phyloP scores from a whole-genome alignment of 2,329 filamentous ascomycete genomes.

The Aspergillus sp. region DNA sequence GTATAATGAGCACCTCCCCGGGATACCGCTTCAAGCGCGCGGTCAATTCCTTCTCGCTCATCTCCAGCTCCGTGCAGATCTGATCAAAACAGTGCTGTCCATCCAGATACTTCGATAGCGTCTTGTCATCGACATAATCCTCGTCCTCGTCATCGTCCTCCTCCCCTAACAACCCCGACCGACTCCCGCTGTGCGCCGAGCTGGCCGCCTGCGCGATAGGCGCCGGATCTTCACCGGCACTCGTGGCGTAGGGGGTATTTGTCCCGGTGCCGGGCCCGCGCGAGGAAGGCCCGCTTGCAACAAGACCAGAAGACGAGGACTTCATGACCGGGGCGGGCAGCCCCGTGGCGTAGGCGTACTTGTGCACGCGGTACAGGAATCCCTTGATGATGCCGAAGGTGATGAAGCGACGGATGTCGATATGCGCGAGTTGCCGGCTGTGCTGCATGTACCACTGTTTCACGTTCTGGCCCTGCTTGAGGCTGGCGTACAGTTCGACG shows the following conservation, averaged over 20 bases:
- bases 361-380: slow-evolving; percentile 87
- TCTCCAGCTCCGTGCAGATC: slow-evolving; percentile 49
- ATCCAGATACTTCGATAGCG: slow-evolving; percentile 43
- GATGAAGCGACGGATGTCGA: slow-evolving; percentile 87
- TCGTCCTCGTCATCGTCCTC: slow-evolving; percentile 36
- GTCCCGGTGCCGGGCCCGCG: slow-evolving; percentile 27
- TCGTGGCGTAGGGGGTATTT: slow-evolving; percentile 29
- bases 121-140: slow-evolving; percentile 33
- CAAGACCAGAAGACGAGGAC: slow-evolving; percentile 13
- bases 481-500: slow-evolving; percentile 79
- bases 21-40: slow-evolving; percentile 41
- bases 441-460: slow-evolving; percentile 83
- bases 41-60: slow-evolving; percentile 47
- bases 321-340: slow-evolving; percentile 27
- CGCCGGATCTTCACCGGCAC: slow-evolving; percentile 18
- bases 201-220: slow-evolving; percentile 18
- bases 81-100: slow-evolving; percentile 51
- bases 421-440: slow-evolving; percentile 66
- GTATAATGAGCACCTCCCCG: slow-evolving; percentile 46
- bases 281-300: slow-evolving; percentile 26
- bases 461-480: slow-evolving; percentile 78
- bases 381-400: slow-evolving; percentile 97
- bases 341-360: slow-evolving; percentile 66
- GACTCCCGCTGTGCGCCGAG: slow-evolving; percentile 27
- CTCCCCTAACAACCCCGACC: slow-evolving; percentile 15